Evolutionary conservation across 176 grass and related monocot species (phyloP).

Genomic region (Oryza brachyantha): DNA sequence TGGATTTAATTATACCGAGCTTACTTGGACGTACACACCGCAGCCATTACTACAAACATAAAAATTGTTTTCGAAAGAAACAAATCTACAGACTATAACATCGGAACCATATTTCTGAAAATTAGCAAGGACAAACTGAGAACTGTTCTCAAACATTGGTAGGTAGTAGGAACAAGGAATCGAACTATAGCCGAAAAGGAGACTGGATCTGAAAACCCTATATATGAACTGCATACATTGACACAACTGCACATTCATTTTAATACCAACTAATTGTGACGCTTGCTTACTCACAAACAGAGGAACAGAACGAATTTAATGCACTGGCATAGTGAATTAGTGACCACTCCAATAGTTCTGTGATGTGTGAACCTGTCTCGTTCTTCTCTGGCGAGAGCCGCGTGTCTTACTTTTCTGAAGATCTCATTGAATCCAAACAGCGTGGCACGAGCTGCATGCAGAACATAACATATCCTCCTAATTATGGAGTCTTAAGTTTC

Average conservation of each 20-base stretch:
- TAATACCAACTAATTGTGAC: not conserved
- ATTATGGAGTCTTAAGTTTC: not conserved
- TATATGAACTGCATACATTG: not conserved
- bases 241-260: not conserved
- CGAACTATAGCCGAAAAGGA: not conserved
- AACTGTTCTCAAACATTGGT: not conserved
- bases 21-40: no score
- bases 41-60: no score
- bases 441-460: not conserved
- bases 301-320: not conserved
- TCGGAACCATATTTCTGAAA: not conserved
- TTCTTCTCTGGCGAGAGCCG: not conserved
- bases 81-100: not conserved
- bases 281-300: not conserved
- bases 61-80: not conserved
- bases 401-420: not conserved
- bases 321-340: not conserved
- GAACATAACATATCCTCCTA: not conserved
- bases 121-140: not conserved
- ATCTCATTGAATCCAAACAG: not conserved
- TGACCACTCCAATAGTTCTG: not conserved
- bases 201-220: not conserved
- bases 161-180: not conserved
- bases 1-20: no score
- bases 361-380: slow-evolving; percentile 1